phyloP scores from a whole-genome alignment of 2,329 filamentous ascomycete genomes.

The Pseudogymnoascus sp. region DNA sequence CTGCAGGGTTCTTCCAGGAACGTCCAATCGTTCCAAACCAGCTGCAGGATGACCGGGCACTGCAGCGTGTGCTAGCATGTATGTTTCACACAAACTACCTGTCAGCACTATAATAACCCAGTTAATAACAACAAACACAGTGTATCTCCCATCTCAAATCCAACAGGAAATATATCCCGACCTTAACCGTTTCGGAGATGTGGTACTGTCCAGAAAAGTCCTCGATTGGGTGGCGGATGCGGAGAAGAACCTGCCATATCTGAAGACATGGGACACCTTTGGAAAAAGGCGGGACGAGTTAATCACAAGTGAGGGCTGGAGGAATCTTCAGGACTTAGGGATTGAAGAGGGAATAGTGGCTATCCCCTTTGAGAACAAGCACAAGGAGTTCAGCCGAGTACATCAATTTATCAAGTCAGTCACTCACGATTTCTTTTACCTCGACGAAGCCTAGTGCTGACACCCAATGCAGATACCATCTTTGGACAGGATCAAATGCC shows the following conservation, averaged over 20 bases:
- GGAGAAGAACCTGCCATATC: constrained; percentile 46
- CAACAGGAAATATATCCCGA: constrained; percentile 18
- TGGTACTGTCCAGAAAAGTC: constrained; percentile 46
- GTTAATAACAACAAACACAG: constrained; percentile 17
- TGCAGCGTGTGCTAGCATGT: constrained; percentile 46
- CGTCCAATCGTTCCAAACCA: constrained; percentile 46
- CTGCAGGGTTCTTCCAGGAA: constrained; percentile 47
- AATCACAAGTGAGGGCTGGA: constrained; percentile 60
- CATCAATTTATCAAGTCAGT: constrained; percentile 49
- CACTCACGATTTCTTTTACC: background rate
- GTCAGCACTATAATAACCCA: constrained; percentile 14
- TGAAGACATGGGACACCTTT: constrained; percentile 49
- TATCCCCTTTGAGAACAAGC: constrained; percentile 24
- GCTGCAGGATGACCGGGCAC: constrained; percentile 46
- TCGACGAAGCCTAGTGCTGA: constrained; percentile 13
- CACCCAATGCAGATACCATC: constrained; percentile 11
- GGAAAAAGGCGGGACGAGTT: constrained; percentile 51
- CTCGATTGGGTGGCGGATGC: constrained; percentile 54
- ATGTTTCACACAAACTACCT: constrained; percentile 18
- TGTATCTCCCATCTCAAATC: constrained; percentile 24
- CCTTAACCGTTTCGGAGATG: constrained; percentile 35
- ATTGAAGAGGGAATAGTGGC: constrained; percentile 40
- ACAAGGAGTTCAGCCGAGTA: constrained; percentile 44
- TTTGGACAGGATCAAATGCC: background rate
- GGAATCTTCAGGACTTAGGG: constrained; percentile 50